Evolutionary conservation across 768 basidiomycete species (phyloP).

Genomic region (Piloderma croceum): DNA sequence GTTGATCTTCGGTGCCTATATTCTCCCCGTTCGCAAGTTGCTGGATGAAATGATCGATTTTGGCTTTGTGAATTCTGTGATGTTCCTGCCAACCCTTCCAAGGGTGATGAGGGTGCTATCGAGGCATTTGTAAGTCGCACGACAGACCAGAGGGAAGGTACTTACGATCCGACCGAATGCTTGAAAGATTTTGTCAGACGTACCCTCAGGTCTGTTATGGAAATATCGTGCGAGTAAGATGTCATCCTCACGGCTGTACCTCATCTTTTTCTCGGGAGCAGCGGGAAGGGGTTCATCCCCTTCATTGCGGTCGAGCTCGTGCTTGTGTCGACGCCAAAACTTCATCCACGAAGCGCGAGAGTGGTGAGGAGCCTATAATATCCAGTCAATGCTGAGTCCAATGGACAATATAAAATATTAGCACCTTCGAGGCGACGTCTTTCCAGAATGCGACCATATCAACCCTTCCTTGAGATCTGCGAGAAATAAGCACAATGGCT

Average conservation of each 20-base stretch:
- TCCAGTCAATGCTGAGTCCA: slow-evolving; percentile 1
- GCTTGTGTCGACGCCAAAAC: slow-evolving; percentile 84
- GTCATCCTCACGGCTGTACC: slow-evolving; percentile 77
- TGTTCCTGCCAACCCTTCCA: slow-evolving; percentile 97
- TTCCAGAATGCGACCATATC: slow-evolving; percentile 81
- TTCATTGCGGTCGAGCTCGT: slow-evolving; percentile 67
- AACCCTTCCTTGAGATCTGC: slow-evolving; percentile 51
- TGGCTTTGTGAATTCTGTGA: slow-evolving; percentile 80
- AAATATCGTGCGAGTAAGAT: slow-evolving; percentile 75
- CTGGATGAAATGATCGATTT: slow-evolving; percentile 76
- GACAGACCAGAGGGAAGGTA: slow-evolving; percentile 7
- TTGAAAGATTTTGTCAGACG: slow-evolving; percentile 81
- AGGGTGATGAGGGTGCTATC: slow-evolving; percentile 79
- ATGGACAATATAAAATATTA: slow-evolving; percentile 15
- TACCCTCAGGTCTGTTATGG: slow-evolving; percentile 66
- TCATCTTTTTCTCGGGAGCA: slow-evolving; percentile 83
- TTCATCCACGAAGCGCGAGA: slow-evolving; percentile 94
- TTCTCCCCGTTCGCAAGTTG: slow-evolving; percentile 54
- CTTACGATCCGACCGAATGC: slow-evolving; percentile 66
- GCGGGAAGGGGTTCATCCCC: slow-evolving; percentile 65
- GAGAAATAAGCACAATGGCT: slow-evolving; percentile 14
- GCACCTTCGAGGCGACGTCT: slow-evolving; percentile 62
- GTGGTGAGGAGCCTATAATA: slow-evolving; percentile 72
- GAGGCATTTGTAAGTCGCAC: neutral
- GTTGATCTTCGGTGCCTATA: slow-evolving; percentile 14